phyloP scores from a whole-genome alignment of 2,329 filamentous ascomycete species.

The Sporothrix curviconia region DNA sequence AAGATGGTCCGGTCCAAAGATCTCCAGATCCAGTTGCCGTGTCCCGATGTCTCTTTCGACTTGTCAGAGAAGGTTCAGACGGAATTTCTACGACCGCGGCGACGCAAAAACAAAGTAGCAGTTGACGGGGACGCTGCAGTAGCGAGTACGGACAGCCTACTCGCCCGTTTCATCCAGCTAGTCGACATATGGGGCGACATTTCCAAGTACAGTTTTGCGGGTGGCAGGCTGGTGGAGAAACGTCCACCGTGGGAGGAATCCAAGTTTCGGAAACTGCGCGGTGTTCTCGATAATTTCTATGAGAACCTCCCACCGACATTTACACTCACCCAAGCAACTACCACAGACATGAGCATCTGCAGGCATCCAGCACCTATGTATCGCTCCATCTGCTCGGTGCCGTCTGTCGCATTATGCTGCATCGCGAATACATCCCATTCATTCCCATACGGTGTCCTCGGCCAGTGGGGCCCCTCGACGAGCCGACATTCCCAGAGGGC shows the following conservation, averaged over 20 bases:
- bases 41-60: conserved; percentile 58
- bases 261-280: conserved; percentile 47
- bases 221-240: conserved; percentile 45
- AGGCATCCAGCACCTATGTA: conserved; percentile 58
- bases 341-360: conserved; percentile 57
- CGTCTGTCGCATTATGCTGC: conserved; percentile 60
- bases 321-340: conserved; percentile 55
- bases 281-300: conserved; percentile 47
- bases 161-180: conserved; percentile 50
- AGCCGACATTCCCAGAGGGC: conserved; percentile 45
- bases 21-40: conserved; percentile 60
- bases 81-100: conserved; percentile 35
- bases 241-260: conserved; percentile 53
- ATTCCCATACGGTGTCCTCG: conserved; percentile 49
- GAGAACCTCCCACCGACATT: conserved; percentile 48
- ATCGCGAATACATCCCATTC: conserved; percentile 63
- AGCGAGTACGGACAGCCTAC: conserved; percentile 39
- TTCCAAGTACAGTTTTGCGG: conserved; percentile 47
- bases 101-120: background rate
- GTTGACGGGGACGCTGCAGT: conserved; percentile 12
- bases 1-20: conserved; percentile 54
- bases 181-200: conserved; percentile 56
- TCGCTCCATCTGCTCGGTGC: conserved; percentile 61
- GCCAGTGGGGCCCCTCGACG: conserved; percentile 52
- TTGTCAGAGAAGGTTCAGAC: conserved; percentile 52